These are phyloP conservation scores for Diplodia scrobiculata DNA, from an alignment of 2,329 filamentous ascomycete species.

Conservation along the genomic window DNA sequence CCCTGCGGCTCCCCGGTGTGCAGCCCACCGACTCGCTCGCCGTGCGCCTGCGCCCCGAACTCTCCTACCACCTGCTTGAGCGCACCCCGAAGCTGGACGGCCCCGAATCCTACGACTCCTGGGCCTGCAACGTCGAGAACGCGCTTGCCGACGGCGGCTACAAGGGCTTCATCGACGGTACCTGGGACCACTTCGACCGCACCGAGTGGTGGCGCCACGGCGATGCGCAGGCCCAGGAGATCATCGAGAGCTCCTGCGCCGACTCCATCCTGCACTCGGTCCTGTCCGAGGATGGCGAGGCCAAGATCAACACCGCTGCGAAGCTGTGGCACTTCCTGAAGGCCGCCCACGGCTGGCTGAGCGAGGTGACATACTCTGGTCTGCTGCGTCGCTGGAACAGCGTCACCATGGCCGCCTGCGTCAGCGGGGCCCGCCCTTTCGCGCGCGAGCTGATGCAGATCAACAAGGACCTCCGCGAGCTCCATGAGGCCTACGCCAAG, in stretches of 20 bases:
- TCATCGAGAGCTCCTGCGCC: constrained; percentile 25
- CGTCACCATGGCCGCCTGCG: constrained; percentile 25
- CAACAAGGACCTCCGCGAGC: constrained; percentile 24
- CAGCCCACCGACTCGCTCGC: not conserved
- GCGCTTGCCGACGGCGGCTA: constrained; percentile 16
- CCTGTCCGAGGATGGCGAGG: constrained; percentile 18
- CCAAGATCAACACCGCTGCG: constrained; percentile 19
- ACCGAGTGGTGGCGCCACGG: constrained; percentile 25
- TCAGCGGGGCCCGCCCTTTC: constrained; percentile 21
- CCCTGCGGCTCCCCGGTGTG: constrained; percentile 11
- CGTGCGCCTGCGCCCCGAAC: constrained; percentile 17
- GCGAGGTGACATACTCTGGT: constrained; percentile 21
- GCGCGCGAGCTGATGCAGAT: constrained; percentile 24
- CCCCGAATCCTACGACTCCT: constrained; percentile 20
- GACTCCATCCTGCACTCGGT: constrained; percentile 18
- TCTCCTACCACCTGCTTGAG: constrained; percentile 18
- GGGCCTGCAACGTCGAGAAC: not conserved
- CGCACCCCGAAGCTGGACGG: constrained; percentile 22
- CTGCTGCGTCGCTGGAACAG: constrained; percentile 26
- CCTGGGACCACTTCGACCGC: constrained; percentile 16
- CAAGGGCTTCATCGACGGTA: constrained; percentile 18
- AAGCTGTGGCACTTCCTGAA: constrained; percentile 20
- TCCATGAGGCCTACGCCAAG: constrained; percentile 24
- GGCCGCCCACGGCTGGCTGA: constrained; percentile 15
- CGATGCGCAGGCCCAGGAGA: constrained; percentile 25